Evolutionary conservation across 805 yeast species (phyloP), one percentile per base, ranked within the genome.

Genomic region (Saturnispora hagleri): DNA sequence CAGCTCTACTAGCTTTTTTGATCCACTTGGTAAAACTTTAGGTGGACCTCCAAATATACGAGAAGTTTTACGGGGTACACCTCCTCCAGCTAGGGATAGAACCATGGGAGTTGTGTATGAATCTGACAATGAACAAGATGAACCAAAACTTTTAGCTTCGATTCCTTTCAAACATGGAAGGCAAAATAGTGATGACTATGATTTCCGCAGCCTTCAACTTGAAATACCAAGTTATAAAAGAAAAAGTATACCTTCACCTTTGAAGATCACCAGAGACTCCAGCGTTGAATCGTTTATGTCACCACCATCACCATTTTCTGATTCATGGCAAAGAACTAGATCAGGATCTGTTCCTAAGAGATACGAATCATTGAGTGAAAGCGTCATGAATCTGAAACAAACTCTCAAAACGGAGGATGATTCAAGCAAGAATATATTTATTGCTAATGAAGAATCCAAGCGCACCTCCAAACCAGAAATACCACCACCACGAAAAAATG

Each of bases 21-120:
- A 38, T 18, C 27, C 42, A 18, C 20, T 38, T 38, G 42, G 38
- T 34, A 44, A 43, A 18, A 26, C 44, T 3, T n/a, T 50, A 7
- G 52, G 52, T 13, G 48, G 40, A 2, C 51, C 51, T 13, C 51
- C 48, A 4, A 48, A 50, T 44, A 50, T 50, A 2, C 26, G 41
- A 36, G 43, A 43, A 27, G 48, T 47, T 31, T 42, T 48, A n/a
- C 35, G 53, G 20, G 53, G 50, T 12, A 52, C 53, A 24, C 53
- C 57, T 7, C 52, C 51, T 6, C 46, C 53, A 5, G 41, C 43
- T 31, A 26, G 51, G 18, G 62, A 63, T 45, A 52, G 67, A 36
- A 50, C 55, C 12, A 65, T 65, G 64, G 61, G 63, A 36, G 61
- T 65, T 12, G 52, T 66, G 10, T 64, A 61, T 53, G 69, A 65